Base-by-base conservation (phyloP, 305 asterid species). In the Solanum chacoense region DNA sequence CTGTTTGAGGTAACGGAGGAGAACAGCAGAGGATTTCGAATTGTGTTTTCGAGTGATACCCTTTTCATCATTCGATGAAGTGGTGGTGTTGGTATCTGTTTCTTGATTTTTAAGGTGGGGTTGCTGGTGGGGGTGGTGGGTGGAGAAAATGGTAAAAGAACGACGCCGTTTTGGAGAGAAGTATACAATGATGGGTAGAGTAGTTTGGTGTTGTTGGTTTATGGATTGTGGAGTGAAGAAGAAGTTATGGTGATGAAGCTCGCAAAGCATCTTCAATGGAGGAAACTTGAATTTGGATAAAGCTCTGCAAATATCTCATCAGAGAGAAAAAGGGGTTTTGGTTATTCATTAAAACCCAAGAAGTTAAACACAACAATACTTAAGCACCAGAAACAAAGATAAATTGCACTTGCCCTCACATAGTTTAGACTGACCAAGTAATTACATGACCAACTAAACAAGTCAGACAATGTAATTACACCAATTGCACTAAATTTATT, bases 1-100 rank as follows among this genome's bases (percentile, higher is more conserved):
- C 85, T 63, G 85, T 80, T 80, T 80, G 89, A 93, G 95, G 91
- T 93, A 95, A 74, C 94, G 95, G 89, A 90, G 94, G 93, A 96
- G 94, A 83, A 93, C 90, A 88, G 94, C 92, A 59, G 96, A 69
- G 84, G 98, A 94, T 75, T 91, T 93, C 67, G 98, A 94, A 91
- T 95, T 95, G 94, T 95, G 99, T 20, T 94, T 94, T 29, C 98
- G 93, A 86, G 86, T 90, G 90, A 63, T 9, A 78, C 75, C 77
- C 40, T 65, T 91, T 85, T 88, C 93, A 75, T 36, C 85, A 85
- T 88, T 86, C 14, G 90, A 88, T 28, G 77, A 86, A 91, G 80
- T 84, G 87, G 76, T 67, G 83, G 89, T 31, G 73, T 65, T 26
- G 85, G 92, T 79, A 32, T 93, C 91, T 18, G 84, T 77, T 91